Percentiles rank a stretch among this genome's conserved stretches.
phyloP scores from a whole-genome alignment of 106 monocot species.

The Dendrobium nobile region DNA sequence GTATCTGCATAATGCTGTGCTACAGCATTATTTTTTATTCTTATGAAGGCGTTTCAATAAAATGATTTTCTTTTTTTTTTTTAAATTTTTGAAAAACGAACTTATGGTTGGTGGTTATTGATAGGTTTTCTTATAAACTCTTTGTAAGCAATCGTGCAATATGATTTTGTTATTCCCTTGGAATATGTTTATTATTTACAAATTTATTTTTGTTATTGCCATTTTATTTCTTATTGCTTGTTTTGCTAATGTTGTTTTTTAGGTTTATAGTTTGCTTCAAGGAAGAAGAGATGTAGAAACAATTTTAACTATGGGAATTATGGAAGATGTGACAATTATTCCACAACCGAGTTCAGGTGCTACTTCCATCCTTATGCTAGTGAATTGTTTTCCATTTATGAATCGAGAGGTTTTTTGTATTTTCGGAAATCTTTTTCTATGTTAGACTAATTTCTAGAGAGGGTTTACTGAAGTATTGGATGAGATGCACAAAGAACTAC shows the following conservation, averaged over 20 bases:
- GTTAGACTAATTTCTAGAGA: neutral
- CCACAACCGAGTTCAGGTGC: conserved; percentile 87
- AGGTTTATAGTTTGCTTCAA: conserved; percentile 92
- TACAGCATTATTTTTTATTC: neutral
- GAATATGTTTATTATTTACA: neutral
- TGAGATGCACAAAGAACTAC: neutral
- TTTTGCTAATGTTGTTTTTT: conserved; percentile 2
- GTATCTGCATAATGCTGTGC: neutral
- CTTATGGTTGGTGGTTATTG: neutral
- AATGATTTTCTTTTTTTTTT: neutral
- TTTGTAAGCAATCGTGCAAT: neutral
- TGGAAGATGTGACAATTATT: conserved; percentile 97
- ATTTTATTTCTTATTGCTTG: conserved; percentile 2
- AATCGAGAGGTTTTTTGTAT: neutral
- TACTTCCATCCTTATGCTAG: neutral
- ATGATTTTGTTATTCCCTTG: neutral
- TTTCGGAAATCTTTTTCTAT: neutral
- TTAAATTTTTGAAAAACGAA: neutral
- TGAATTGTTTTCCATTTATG: neutral
- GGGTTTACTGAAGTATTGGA: neutral
- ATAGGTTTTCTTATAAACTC: neutral
- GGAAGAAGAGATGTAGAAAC: conserved; percentile 93
- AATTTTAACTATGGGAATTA: conserved; percentile 96
- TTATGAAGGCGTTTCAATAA: neutral
- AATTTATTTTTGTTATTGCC: neutral